Evolutionary conservation across 768 basidiomycete genomes (phyloP).

Genomic region (Psilocybe azurescens): DNA sequence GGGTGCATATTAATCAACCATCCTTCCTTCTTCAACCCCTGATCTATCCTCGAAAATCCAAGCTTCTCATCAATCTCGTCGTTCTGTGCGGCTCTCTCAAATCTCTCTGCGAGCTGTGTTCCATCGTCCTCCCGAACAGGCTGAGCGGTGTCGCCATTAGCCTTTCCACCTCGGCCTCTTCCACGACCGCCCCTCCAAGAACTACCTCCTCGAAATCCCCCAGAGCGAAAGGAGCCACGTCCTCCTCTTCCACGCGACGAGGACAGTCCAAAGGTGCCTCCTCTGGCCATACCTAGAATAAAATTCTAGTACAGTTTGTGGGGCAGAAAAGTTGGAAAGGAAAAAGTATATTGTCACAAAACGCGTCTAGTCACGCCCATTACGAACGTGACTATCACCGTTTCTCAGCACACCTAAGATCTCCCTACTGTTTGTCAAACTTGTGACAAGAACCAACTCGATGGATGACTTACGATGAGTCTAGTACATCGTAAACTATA

Average conservation of each 20-base stretch:
- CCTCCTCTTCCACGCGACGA: slow-evolving; percentile 48
- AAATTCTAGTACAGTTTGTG: not conserved
- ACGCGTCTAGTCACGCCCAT: slow-evolving; percentile 28
- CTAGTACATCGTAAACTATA: too few species aligned
- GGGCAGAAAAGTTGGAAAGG: slow-evolving; percentile 1
- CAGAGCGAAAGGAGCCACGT: slow-evolving; percentile 39
- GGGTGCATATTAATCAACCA: slow-evolving; percentile 99
- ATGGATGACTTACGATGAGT: too few species aligned
- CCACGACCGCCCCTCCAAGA: slow-evolving; percentile 63
- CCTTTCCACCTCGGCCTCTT: slow-evolving; percentile 51
- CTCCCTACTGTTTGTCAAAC: too few species aligned
- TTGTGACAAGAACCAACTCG: too few species aligned
- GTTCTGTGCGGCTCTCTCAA: slow-evolving; percentile 74
- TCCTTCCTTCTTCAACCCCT: slow-evolving; percentile 79
- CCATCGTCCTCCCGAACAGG: slow-evolving; percentile 87
- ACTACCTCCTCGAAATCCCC: slow-evolving; percentile 49
- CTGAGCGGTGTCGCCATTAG: slow-evolving; percentile 50
- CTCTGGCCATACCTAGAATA: slow-evolving; percentile 50
- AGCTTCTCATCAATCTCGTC: slow-evolving; percentile 96
- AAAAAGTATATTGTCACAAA: slow-evolving; percentile 19
- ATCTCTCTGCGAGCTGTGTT: slow-evolving; percentile 82
- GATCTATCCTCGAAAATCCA: slow-evolving; percentile 83
- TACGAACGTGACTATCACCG: not conserved
- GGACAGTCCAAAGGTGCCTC: slow-evolving; percentile 62
- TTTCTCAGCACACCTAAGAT: not conserved